phyloP scores from a whole-genome alignment of 257 asterid genomes.

The Scutellaria galericulata region DNA sequence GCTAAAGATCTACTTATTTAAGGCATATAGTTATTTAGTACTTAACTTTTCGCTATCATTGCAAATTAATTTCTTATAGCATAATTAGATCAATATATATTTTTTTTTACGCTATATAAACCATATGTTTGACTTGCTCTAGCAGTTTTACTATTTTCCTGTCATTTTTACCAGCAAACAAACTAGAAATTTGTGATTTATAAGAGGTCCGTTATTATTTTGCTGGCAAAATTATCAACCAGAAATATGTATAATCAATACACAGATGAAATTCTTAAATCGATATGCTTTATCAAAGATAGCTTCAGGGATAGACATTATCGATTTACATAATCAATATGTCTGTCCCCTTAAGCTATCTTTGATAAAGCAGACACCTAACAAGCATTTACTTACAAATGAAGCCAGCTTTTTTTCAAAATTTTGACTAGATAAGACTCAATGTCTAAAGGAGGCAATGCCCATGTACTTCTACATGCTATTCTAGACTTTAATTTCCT shows the following conservation, averaged over 20 bases:
- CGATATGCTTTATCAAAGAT: neutral
- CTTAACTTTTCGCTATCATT: neutral
- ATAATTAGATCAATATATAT: neutral
- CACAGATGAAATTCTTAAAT: neutral
- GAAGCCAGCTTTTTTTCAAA: neutral
- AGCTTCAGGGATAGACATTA: too few relatives aligned
- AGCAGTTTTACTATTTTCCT: neutral
- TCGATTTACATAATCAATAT: too few relatives aligned
- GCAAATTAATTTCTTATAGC: neutral
- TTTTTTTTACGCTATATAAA: neutral
- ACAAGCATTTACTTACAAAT: neutral
- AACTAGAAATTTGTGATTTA: neutral
- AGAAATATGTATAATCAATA: neutral
- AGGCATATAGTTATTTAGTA: neutral
- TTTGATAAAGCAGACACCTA: neutral
- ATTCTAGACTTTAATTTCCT: neutral
- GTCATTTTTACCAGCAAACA: neutral
- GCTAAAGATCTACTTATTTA: neutral
- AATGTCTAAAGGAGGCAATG: neutral
- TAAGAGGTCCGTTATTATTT: neutral
- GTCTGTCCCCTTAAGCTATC: neutral
- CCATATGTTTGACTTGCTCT: neutral
- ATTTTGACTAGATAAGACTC: neutral
- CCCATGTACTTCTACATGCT: neutral
- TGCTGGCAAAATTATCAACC: neutral